Evolutionary conservation across 768 basidiomycete species (phyloP).

Genomic region (Lactarius hengduanensis): DNA sequence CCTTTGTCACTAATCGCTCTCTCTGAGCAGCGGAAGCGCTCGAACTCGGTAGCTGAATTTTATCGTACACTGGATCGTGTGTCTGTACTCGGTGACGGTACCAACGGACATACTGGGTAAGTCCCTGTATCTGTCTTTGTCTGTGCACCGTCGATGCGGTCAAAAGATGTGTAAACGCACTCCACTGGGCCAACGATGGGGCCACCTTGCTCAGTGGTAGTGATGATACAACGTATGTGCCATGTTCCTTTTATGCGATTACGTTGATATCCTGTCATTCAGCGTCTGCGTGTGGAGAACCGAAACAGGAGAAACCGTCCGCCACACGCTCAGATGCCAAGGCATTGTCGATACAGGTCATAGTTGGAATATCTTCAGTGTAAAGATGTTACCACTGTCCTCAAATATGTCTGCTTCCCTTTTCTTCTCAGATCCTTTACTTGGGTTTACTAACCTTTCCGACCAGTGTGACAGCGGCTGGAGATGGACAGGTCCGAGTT

Average conservation of each 20-base stretch:
- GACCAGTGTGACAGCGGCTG: slow-evolving; percentile 66
- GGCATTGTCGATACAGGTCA: slow-evolving; percentile 79
- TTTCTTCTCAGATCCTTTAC: not conserved
- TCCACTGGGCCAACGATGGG: slow-evolving; percentile 70
- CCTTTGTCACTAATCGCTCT: slow-evolving; percentile 12
- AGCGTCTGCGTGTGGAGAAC: slow-evolving; percentile 81
- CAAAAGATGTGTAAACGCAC: slow-evolving; percentile 69
- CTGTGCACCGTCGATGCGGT: not conserved
- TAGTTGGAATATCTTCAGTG: slow-evolving; percentile 81
- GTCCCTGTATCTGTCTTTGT: slow-evolving; percentile 17
- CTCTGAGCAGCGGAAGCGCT: slow-evolving; percentile 18
- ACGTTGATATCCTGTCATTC: not conserved
- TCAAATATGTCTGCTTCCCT: slow-evolving; percentile 61
- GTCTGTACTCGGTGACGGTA: slow-evolving; percentile 62
- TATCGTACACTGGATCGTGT: slow-evolving; percentile 54
- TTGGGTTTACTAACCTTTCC: slow-evolving; percentile 20
- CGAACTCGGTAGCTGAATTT: slow-evolving; percentile 28
- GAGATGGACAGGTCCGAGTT: slow-evolving; percentile 73
- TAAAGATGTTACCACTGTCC: slow-evolving; percentile 74
- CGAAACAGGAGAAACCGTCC: slow-evolving; percentile 51
- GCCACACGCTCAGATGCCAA: slow-evolving; percentile 54
- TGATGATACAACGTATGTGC: slow-evolving; percentile 64
- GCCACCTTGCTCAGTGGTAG: slow-evolving; percentile 66
- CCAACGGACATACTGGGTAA: slow-evolving; percentile 68
- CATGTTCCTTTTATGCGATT: not conserved